Conservation (phyloP, 2,329 filamentous ascomycete genomes). For the Clathrospora elynae region DNA sequence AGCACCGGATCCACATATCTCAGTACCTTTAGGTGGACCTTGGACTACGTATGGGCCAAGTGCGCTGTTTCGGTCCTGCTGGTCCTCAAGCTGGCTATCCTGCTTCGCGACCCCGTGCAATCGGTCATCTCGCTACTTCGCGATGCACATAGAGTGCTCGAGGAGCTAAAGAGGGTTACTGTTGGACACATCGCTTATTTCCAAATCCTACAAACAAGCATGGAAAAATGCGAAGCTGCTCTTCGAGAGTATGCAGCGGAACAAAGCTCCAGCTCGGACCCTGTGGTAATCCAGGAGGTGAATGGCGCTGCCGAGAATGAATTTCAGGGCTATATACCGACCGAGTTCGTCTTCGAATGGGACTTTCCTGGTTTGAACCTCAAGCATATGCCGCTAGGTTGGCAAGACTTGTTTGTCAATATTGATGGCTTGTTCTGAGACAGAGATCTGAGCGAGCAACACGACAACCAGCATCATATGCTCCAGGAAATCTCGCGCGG, state of each 20-base stretch:
- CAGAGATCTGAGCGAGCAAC: not conserved
- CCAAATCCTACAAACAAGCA: conserved; percentile 55
- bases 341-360: conserved; percentile 64
- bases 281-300: conserved; percentile 5
- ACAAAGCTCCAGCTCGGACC: conserved; percentile 13
- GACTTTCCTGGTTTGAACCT: conserved; percentile 62
- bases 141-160: conserved; percentile 52
- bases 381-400: conserved; percentile 55
- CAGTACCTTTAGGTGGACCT: conserved; percentile 58
- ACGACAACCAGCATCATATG: not conserved
- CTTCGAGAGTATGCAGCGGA: conserved; percentile 46
- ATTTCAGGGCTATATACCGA: conserved; percentile 60
- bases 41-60: conserved; percentile 65
- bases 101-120: conserved; percentile 53
- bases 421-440: conserved; percentile 44
- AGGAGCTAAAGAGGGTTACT: conserved; percentile 51
- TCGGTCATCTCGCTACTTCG: conserved; percentile 50
- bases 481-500: not conserved
- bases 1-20: conserved; percentile 49
- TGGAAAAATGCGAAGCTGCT: conserved; percentile 57
- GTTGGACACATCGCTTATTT: conserved; percentile 55
- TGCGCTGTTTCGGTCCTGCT: conserved; percentile 63
- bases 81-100: conserved; percentile 58
- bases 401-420: conserved; percentile 57
- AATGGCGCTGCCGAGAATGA: conserved; percentile 51